Conservation (phyloP, 352 stramenopile genomes). For the Globisporangium solare region DNA sequence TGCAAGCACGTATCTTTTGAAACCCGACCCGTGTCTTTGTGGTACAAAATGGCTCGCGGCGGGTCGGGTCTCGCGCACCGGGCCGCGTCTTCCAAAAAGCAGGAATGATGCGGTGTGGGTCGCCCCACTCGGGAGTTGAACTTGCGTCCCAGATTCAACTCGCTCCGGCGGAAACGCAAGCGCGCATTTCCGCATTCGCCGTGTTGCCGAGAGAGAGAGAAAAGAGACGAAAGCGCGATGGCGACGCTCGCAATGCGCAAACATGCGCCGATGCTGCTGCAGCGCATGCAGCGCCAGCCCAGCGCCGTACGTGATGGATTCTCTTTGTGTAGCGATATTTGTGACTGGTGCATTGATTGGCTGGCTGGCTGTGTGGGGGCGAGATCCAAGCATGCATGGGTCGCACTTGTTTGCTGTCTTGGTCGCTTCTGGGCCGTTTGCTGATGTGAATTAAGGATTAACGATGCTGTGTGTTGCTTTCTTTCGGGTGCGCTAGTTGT, state of each 20-base stretch:
- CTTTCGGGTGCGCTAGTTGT: neutral
- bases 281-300: conserved; percentile 9
- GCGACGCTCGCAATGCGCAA: conserved; percentile 8
- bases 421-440: too few species aligned
- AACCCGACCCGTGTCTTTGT: too few species aligned
- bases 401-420: too few species aligned
- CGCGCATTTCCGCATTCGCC: neutral
- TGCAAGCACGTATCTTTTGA: too few species aligned
- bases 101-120: neutral
- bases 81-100: neutral
- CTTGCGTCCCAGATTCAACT: neutral
- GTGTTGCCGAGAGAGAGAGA: neutral
- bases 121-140: neutral
- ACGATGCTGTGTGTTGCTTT: too few species aligned
- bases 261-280: conserved; percentile 4
- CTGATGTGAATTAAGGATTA: too few species aligned
- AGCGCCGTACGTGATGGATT: conserved; percentile 1
- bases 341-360: neutral
- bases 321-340: neutral
- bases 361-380: too few species aligned
- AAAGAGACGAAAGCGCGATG: neutral
- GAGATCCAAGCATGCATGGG: too few species aligned
- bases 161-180: neutral
- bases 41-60: too few species aligned
- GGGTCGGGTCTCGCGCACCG: neutral